Percentiles rank a stretch among this genome's conserved stretches.
These are phyloP conservation scores for Colletotrichum sp. DNA, from an alignment of 2,329 filamentous ascomycete species.

Conservation along the genomic window DNA sequence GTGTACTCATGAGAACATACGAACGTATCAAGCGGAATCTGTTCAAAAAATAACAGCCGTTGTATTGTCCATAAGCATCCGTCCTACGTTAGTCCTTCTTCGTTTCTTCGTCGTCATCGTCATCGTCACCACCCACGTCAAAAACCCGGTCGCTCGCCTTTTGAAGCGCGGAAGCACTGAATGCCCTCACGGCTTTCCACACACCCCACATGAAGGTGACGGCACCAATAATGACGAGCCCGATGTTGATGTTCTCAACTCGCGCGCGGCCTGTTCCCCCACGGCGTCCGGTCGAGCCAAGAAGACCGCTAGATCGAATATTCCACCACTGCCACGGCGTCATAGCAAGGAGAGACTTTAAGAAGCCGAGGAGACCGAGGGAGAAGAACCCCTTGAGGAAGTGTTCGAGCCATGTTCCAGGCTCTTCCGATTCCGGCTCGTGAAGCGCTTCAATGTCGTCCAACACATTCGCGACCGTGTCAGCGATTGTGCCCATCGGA, in stretches of 20 bases:
- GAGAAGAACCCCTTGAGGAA: slow-evolving; percentile 91
- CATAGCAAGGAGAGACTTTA: slow-evolving; percentile 79
- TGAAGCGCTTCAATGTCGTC: slow-evolving; percentile 43
- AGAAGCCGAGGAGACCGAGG: slow-evolving; percentile 82
- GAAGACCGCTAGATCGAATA: slow-evolving; percentile 65
- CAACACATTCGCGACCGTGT: slow-evolving; percentile 52
- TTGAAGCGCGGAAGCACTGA: slow-evolving; percentile 76
- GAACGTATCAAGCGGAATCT: slow-evolving; percentile 9
- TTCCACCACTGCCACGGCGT: slow-evolving; percentile 81
- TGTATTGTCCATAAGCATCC: slow-evolving; percentile 2
- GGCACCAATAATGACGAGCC: slow-evolving; percentile 81
- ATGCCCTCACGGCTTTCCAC: slow-evolving; percentile 80
- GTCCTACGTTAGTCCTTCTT: slow-evolving; percentile 20
- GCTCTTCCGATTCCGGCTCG: slow-evolving; percentile 42
- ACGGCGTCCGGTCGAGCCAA: slow-evolving; percentile 56
- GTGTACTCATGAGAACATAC: neutral
- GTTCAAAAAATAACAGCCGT: slow-evolving; percentile 12
- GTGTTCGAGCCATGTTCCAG: slow-evolving; percentile 77
- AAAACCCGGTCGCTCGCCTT: slow-evolving; percentile 80
- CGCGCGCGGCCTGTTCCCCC: slow-evolving; percentile 76
- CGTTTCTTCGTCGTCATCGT: slow-evolving; percentile 60
- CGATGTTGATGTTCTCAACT: slow-evolving; percentile 78
- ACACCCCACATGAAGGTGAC: slow-evolving; percentile 82
- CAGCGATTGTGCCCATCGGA: slow-evolving; percentile 67
- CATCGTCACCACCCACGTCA: slow-evolving; percentile 72